These are phyloP conservation scores for Xylariaceae sp. DNA, from an alignment of 2,329 filamentous ascomycete species.

Conservation along the genomic window DNA sequence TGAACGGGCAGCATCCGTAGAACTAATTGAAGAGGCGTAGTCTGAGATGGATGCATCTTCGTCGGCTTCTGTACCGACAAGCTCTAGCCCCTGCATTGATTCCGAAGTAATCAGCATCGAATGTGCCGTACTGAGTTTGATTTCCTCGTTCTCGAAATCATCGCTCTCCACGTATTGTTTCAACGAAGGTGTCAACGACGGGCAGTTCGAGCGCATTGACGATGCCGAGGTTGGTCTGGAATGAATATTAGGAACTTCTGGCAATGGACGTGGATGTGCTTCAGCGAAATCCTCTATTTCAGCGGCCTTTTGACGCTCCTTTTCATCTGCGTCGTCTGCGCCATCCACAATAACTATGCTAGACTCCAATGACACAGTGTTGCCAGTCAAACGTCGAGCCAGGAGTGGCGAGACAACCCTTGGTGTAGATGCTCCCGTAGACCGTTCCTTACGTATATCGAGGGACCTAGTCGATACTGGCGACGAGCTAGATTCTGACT, in stretches of 20 bases:
- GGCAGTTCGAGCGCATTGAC: conserved; percentile 29
- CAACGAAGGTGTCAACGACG: conserved; percentile 32
- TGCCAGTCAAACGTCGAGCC: conserved; percentile 19
- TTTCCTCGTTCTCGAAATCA: conserved; percentile 32
- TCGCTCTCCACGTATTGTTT: conserved; percentile 31
- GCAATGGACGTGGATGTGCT: conserved; percentile 27
- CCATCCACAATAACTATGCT: conserved; percentile 12
- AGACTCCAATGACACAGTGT: conserved; percentile 12
- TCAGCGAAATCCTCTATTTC: conserved; percentile 7
- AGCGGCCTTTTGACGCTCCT: not conserved
- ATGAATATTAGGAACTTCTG: conserved; percentile 25
- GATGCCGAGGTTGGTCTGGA: conserved; percentile 26
- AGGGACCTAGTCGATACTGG: conserved; percentile 3
- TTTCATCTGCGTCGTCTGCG: conserved; percentile 1
- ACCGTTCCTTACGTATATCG: not conserved
- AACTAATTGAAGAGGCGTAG: conserved; percentile 28
- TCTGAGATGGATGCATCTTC: conserved; percentile 28
- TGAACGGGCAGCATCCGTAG: conserved; percentile 24
- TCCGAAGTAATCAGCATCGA: conserved; percentile 26
- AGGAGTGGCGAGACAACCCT: not conserved
- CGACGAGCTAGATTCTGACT: conserved; percentile 10
- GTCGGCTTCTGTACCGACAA: conserved; percentile 16
- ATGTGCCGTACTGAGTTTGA: conserved; percentile 28
- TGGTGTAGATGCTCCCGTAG: not conserved
- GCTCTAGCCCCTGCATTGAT: conserved; percentile 28